Conservation (phyloP, 345 rosid genomes). For the Trapa incisa region DNA sequence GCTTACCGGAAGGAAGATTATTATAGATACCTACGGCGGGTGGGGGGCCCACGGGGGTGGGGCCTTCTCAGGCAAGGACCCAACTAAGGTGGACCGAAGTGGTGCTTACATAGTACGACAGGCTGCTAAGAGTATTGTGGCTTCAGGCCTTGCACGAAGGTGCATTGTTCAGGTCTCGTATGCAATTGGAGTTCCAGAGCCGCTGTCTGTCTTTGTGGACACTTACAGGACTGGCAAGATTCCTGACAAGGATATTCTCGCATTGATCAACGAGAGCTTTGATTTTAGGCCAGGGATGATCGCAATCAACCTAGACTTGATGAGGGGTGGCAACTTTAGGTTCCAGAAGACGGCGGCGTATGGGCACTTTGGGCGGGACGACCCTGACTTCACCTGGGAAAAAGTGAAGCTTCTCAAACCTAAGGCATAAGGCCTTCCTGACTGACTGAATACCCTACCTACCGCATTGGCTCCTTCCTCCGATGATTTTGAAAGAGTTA, state of each 20-base stretch:
- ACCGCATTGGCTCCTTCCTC: background rate
- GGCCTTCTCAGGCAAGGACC: conserved; percentile 4
- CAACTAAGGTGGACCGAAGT: conserved; percentile 2
- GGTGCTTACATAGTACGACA: background rate
- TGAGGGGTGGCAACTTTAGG: conserved; percentile 5
- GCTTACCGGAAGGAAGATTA: background rate
- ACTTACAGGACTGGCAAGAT: background rate
- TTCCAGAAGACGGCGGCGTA: conserved; percentile 1
- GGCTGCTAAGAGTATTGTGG: conserved; percentile 4
- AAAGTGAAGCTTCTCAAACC: conserved; percentile 3
- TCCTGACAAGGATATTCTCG: conserved; percentile 1
- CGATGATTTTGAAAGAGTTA: background rate
- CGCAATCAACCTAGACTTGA: background rate
- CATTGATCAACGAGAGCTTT: conserved; percentile 2
- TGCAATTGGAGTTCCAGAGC: background rate
- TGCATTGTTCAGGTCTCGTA: conserved; percentile 4
- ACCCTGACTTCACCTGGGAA: conserved; percentile 5
- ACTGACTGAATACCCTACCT: background rate
- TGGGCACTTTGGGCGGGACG: conserved; percentile 4
- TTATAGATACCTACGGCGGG: conserved; percentile 1
- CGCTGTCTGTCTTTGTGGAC: conserved; percentile 1
- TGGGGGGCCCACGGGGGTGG: conserved; percentile 4
- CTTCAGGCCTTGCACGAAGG: conserved; percentile 1
- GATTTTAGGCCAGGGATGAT: conserved; percentile 4
- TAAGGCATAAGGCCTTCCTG: background rate